phyloP scores from a whole-genome alignment of 257 asterid species.

The Knoxia roxburghii region DNA sequence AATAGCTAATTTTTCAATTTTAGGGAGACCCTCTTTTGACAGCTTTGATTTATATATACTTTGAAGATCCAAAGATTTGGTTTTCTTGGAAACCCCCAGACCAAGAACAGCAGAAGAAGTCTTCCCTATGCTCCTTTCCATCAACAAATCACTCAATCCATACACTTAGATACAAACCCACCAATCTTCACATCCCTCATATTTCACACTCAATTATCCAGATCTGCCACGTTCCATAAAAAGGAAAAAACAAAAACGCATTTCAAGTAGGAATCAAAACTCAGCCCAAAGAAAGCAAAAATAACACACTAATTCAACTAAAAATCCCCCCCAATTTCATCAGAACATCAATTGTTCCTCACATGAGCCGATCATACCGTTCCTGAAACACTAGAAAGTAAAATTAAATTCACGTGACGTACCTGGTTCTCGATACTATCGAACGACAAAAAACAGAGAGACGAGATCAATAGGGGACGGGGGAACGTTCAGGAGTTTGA shows the following conservation, averaged over 20 bases:
- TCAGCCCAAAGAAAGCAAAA: background rate
- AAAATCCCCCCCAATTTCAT: conserved; percentile 11
- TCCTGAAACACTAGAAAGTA: background rate
- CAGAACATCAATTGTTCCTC: conserved; percentile 2
- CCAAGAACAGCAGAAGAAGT: conserved; percentile 28
- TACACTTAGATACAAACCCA: conserved; percentile 25
- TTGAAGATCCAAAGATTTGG: conserved; percentile 80
- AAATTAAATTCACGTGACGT: conserved; percentile 3
- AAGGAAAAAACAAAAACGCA: background rate
- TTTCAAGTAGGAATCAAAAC: conserved; percentile 9
- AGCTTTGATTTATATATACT: conserved; percentile 53
- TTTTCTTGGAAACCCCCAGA: conserved; percentile 56
- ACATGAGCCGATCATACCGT: conserved; percentile 15
- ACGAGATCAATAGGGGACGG: conserved; percentile 40
- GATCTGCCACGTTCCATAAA: conserved; percentile 57
- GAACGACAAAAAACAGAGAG: conserved; percentile 28
- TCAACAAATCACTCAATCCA: conserved; percentile 49
- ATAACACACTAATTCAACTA: conserved; percentile 8
- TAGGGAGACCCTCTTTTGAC: conserved; percentile 36
- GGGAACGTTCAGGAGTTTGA: conserved; percentile 19
- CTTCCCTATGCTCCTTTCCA: conserved; percentile 66
- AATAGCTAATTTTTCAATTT: conserved; percentile 17
- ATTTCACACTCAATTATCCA: conserved; percentile 35
- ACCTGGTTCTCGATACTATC: conserved; percentile 46
- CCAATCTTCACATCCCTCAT: conserved; percentile 32